These are phyloP conservation scores for Lojkania enalia DNA, from an alignment of 2,329 filamentous ascomycete genomes.

Conservation along the genomic window DNA sequence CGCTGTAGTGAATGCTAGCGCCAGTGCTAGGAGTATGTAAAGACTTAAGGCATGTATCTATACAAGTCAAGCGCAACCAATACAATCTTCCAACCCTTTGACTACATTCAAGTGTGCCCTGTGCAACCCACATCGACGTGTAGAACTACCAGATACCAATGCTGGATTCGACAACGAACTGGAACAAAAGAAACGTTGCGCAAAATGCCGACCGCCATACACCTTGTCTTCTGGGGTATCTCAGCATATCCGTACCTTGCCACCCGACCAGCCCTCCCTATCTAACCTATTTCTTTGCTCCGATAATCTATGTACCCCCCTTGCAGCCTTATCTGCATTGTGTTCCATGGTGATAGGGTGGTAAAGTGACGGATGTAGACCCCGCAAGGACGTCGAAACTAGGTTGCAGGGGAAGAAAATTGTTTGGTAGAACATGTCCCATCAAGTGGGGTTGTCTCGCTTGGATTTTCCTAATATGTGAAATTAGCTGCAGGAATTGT, in stretches of 20 bases:
- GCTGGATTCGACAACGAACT: constrained; percentile 1
- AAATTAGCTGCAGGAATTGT: constrained; percentile 20
- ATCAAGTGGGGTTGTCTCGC: constrained; percentile 22
- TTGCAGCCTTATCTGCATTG: constrained; percentile 21
- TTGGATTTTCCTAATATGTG: constrained; percentile 22
- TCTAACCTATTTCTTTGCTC: constrained; percentile 8
- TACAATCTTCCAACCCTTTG: background rate
- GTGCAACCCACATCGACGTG: background rate
- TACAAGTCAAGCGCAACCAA: too few species aligned
- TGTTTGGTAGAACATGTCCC: constrained; percentile 7
- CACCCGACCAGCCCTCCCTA: constrained; percentile 5
- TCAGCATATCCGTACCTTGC: constrained; percentile 16
- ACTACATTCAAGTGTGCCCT: background rate
- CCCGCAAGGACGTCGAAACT: constrained; percentile 15
- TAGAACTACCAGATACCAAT: background rate
- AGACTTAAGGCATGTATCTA: too few species aligned
- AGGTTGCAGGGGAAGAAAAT: constrained; percentile 6
- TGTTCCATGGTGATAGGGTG: constrained; percentile 13
- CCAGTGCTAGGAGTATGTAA: too few species aligned
- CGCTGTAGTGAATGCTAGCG: too few species aligned
- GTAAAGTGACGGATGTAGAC: constrained; percentile 5
- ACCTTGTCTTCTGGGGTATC: constrained; percentile 22
- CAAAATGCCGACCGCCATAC: constrained; percentile 11
- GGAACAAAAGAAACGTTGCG: constrained; percentile 3
- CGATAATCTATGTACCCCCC: constrained; percentile 13